A percentile compares a stretch with the other conserved stretches of the same genome.
These are phyloP conservation scores for Xerocomus spinulosus DNA, from an alignment of 768 basidiomycete species.

Conservation along the genomic window DNA sequence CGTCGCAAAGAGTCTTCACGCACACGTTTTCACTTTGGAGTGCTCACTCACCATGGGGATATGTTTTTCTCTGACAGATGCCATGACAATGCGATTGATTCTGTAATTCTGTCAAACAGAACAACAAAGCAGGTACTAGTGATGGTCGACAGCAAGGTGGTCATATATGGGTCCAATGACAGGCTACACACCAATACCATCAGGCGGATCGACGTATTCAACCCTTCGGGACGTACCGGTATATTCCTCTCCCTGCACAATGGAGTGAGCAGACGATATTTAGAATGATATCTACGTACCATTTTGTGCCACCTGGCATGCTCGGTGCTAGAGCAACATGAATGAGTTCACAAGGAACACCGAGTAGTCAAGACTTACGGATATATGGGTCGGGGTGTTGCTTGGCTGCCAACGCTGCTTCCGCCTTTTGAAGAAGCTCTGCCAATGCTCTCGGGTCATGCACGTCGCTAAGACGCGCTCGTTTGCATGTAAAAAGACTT, in stretches of 20 bases:
- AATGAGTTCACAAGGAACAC: conserved; percentile 3
- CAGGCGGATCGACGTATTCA: neutral
- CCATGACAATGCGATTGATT: too few relatives aligned
- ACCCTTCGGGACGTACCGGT: conserved; percentile 49
- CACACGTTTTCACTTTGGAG: too few relatives aligned
- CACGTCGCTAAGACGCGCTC: conserved; percentile 52
- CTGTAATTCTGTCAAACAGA: too few relatives aligned
- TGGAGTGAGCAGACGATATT: neutral
- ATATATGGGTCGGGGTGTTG: conserved; percentile 92
- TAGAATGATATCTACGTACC: conserved; percentile 48
- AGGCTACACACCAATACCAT: conserved; percentile 41
- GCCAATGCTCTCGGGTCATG: conserved; percentile 81
- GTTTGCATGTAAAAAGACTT: neutral
- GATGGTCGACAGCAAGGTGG: conserved; percentile 40
- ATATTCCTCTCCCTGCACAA: conserved; percentile 73
- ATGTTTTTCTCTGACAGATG: too few relatives aligned
- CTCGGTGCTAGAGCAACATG: conserved; percentile 51
- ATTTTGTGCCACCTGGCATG: conserved; percentile 93
- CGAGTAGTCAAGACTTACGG: conserved; percentile 50
- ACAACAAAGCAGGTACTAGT: conserved; percentile 12
- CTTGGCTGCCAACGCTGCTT: conserved; percentile 60
- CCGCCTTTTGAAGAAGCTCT: conserved; percentile 72
- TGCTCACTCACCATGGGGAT: too few relatives aligned
- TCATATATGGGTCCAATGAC: conserved; percentile 61
- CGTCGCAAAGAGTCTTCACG: too few relatives aligned